A percentile compares a stretch with the other conserved stretches of the same genome.
These are phyloP conservation scores for Bromus sterilis DNA, from an alignment of 176 grass and related monocot genomes.

Conservation along the genomic window DNA sequence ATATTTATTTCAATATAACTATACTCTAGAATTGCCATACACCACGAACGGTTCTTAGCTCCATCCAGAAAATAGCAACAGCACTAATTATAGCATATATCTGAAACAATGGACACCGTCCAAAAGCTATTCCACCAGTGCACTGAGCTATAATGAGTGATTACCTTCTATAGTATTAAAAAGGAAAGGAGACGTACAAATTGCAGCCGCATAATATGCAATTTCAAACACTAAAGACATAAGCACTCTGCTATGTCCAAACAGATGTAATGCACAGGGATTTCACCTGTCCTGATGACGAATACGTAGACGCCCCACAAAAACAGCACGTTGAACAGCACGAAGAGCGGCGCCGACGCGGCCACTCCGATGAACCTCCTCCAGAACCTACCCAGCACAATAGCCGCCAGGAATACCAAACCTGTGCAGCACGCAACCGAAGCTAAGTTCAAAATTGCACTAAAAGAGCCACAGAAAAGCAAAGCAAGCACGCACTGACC, in stretches of 20 bases:
- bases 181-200: background rate
- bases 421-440: constrained; percentile 33
- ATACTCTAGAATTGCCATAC: background rate
- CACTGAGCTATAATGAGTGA: background rate
- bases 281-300: constrained; percentile 60
- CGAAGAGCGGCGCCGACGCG: constrained; percentile 70
- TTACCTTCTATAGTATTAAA: background rate
- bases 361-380: constrained; percentile 61
- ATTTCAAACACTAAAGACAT: background rate
- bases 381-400: constrained; percentile 67
- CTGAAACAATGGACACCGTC: background rate
- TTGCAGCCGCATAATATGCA: background rate
- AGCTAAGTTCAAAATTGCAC: background rate
- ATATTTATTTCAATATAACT: background rate
- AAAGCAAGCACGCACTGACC: constrained; percentile 22
- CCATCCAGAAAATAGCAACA: background rate
- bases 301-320: constrained; percentile 74
- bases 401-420: constrained; percentile 56
- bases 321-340: constrained; percentile 96
- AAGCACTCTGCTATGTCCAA: background rate
- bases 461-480: background rate
- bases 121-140: background rate
- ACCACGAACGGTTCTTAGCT: background rate
- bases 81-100: background rate
- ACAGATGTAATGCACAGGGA: background rate